Evolutionary conservation across 192 early-diverging fungal genomes (phyloP).

Genomic region (Oehlia diaphana): DNA sequence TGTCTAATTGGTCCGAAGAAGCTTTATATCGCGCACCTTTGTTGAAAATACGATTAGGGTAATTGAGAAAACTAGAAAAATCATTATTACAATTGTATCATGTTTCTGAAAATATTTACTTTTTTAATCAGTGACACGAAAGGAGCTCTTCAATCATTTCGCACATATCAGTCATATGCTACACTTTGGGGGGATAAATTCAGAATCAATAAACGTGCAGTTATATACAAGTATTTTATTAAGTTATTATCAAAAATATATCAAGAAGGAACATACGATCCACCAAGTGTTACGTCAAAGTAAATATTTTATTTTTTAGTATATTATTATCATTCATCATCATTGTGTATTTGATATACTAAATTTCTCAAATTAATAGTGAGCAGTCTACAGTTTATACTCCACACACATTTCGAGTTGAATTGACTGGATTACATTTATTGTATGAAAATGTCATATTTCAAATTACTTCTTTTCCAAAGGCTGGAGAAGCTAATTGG

Average conservation of each 20-base stretch:
- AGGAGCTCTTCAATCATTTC: conserved; percentile 32
- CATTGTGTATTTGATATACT: neutral
- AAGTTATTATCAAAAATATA: conserved; percentile 43
- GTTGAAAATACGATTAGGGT: conserved; percentile 46
- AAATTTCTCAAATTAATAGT: conserved; percentile 11
- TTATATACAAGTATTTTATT: conserved; percentile 52
- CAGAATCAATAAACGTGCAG: conserved; percentile 54
- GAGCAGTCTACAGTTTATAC: conserved; percentile 30
- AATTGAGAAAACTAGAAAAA: conserved; percentile 13
- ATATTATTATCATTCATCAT: neutral
- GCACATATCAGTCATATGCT: conserved; percentile 43
- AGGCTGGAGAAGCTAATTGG: conserved; percentile 57
- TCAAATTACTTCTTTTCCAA: conserved; percentile 56
- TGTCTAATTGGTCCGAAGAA: conserved; percentile 67
- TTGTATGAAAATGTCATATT: conserved; percentile 63
- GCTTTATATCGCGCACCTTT: conserved; percentile 66
- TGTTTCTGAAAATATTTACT: neutral
- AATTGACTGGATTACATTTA: conserved; percentile 53
- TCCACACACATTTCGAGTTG: conserved; percentile 41
- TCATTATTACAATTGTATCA: conserved; percentile 8
- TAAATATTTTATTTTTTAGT: neutral
- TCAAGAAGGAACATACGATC: conserved; percentile 34
- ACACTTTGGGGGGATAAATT: conserved; percentile 38
- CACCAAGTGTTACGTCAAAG: conserved; percentile 27
- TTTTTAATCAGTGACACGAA: conserved; percentile 5